A percentile compares a stretch with the other conserved stretches of the same genome.
Evolutionary conservation across 2,329 filamentous ascomycete genomes (phyloP).

Genomic region (Stachybotrys chartarum): DNA sequence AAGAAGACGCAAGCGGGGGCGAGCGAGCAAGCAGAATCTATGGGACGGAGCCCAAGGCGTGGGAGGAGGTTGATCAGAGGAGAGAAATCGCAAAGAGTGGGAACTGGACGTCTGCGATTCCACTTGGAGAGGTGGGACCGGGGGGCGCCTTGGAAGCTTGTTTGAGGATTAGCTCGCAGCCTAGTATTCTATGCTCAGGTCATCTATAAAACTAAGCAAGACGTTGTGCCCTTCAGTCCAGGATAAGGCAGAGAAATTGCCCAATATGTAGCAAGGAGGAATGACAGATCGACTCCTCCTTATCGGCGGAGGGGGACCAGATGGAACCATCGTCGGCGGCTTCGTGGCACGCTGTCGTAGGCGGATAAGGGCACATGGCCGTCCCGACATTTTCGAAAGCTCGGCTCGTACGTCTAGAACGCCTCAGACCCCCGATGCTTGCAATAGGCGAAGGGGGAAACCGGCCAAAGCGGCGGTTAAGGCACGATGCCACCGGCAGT

Average conservation of each 20-base stretch:
- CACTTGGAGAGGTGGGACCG: background rate
- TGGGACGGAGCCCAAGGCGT: background rate
- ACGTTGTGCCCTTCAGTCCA: background rate
- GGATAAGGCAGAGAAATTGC: background rate
- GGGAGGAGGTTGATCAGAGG: background rate
- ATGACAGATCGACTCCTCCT: background rate
- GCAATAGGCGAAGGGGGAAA: too few relatives aligned
- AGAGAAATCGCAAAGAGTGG: background rate
- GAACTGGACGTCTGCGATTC: background rate
- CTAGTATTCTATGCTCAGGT: background rate
- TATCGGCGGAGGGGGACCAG: background rate
- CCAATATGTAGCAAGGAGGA: too few relatives aligned
- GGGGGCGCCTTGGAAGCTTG: background rate
- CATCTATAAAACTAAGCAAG: background rate
- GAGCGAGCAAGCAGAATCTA: background rate
- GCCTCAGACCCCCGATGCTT: background rate
- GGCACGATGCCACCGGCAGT: too few relatives aligned
- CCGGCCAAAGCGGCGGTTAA: too few relatives aligned
- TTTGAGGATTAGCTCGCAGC: background rate
- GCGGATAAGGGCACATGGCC: background rate
- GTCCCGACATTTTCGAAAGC: background rate
- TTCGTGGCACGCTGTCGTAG: background rate
- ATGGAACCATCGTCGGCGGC: background rate
- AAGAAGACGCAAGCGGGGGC: too few relatives aligned
- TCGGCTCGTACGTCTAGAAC: background rate